phyloP scores from a whole-genome alignment of 176 grass and related monocot genomes.

The sorghum (Sorghum bicolor) region DNA sequence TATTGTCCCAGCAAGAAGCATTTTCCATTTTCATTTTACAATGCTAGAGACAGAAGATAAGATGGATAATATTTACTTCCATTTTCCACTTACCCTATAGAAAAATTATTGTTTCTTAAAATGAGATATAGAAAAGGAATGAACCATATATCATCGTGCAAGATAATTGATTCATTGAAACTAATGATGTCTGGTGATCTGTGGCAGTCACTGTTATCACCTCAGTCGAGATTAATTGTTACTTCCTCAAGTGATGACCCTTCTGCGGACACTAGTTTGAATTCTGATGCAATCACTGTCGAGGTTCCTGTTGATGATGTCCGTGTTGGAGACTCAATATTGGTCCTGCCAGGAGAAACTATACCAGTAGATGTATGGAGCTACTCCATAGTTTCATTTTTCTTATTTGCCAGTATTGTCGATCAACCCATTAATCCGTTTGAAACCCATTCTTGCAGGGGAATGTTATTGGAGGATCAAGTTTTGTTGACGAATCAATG shows the following conservation, averaged over 20 bases:
- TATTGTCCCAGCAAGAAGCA: neutral
- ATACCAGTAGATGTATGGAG: constrained; percentile 91
- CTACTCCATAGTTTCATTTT: neutral
- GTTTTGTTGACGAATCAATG: constrained; percentile 98
- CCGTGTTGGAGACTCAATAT: constrained; percentile 84
- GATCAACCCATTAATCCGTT: neutral
- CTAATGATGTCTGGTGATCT: constrained; percentile 23
- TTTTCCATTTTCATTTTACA: neutral
- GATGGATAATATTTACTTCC: neutral
- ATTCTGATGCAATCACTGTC: constrained; percentile 74
- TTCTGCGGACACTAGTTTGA: constrained; percentile 52
- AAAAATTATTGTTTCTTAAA: neutral
- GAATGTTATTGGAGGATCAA: constrained; percentile 70
- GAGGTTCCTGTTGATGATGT: constrained; percentile 94
- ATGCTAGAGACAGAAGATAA: neutral
- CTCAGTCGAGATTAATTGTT: constrained; percentile 77
- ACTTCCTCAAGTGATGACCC: constrained; percentile 61
- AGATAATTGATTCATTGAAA: constrained; percentile 4
- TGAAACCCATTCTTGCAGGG: constrained; percentile 44
- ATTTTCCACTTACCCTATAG: neutral
- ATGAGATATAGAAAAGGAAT: neutral
- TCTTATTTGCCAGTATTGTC: constrained; percentile 25
- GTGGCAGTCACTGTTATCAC: constrained; percentile 89
- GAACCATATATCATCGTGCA: neutral
- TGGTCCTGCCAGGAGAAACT: constrained; percentile 93